Evolutionary conservation across 495 filamentous ascomycete genomes (phyloP), one percentile per base, ranked within the genome.

Genomic region (Bacidia gigantensis): DNA sequence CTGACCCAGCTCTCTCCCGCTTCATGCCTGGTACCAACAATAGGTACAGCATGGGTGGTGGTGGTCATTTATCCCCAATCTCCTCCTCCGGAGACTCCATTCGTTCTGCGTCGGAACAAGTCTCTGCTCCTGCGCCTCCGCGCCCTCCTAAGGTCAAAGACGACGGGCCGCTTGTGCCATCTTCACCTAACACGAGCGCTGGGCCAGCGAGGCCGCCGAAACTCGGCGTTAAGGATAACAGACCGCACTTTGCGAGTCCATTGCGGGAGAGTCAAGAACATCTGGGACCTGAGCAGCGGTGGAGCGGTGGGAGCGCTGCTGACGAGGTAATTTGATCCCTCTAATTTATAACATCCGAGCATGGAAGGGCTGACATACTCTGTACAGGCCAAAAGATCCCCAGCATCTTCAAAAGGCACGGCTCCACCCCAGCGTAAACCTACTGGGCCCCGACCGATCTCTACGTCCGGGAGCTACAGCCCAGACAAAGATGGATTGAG

Each of bases 101-200:
- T 49, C 53, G 61, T 3, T 62, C 50, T 66, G 68, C 63, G 62
- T 64, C 29, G 55, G 63, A 45, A 24, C 50, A 44, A 45, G 53
- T 14, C 43, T 61, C 20, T 49, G 49, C n/a, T n/a, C n/a, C 59
- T 0, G 70, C 68, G 2, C 74, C 73, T 1, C 72, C 72, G n/a
- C 61, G 74, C 40, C 74, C 73, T 3, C 73, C 73, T 3, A 78
- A 78, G 60, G 49, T 77, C 56, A 70, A 69, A 50, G 74, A 76
- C 45, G 69, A 73, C 11, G 74, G 73, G 0, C 74, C 75, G 11
- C 56, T 77, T 35, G 59, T 77, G 18, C 59, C 56, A 32, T 46
- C 49, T 18, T 10, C 10, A 10, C 10, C n/a, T 18, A 17, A 32
- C 17, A 2, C 26, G 3, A 11, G 5, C 3, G 1, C 18, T 29